Conservation (phyloP, 176 grass and related monocot species). For the Oryza officinalis region DNA sequence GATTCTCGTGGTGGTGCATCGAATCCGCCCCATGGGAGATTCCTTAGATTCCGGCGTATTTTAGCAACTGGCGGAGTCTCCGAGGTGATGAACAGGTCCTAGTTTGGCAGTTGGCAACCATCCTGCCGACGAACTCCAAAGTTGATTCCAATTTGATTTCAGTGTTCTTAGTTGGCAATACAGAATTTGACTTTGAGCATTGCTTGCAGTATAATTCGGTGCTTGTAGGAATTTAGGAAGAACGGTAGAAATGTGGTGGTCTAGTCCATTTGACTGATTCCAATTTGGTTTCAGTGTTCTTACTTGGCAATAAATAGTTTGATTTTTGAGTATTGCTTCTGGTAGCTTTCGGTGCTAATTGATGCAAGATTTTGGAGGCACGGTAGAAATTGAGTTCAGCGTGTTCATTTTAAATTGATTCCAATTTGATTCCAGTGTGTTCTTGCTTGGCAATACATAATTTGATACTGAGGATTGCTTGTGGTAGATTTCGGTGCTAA, state of each 20-base stretch:
- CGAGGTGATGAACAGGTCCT: conserved; percentile 12
- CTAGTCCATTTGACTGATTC: not conserved
- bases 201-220: not conserved
- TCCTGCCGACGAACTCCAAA: too few species aligned
- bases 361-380: not conserved
- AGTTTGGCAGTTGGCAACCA: not conserved
- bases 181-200: not conserved
- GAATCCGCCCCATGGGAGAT: conserved; percentile 28
- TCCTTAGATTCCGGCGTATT: conserved; percentile 28
- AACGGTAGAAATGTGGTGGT: too few species aligned
- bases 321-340: not conserved
- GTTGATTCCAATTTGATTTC: not conserved
- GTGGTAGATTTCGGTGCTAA: not conserved
- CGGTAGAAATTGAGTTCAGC: too few species aligned
- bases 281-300: not conserved
- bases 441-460: too few species aligned
- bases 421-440: not conserved
- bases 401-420: not conserved
- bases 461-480: not conserved
- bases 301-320: not conserved
- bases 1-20: conserved; percentile 16
- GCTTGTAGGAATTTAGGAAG: not conserved
- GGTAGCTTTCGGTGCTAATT: not conserved
- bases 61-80: conserved; percentile 25
- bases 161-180: not conserved